These are phyloP conservation scores for Hemerocallis citrina DNA, from an alignment of 106 monocot species.

Conservation along the genomic window DNA sequence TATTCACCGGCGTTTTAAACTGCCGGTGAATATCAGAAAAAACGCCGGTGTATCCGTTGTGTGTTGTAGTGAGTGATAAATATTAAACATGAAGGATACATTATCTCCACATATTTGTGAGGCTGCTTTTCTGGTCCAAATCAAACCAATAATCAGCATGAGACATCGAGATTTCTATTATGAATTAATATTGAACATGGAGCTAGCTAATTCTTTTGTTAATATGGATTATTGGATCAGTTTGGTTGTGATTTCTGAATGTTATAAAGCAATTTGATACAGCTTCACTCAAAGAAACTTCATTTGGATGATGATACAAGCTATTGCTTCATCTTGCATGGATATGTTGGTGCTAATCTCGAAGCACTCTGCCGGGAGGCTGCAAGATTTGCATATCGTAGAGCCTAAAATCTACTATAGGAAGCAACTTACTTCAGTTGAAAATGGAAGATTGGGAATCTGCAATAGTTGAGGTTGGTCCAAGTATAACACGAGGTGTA, in stretches of 20 bases:
- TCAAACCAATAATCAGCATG: too few relatives aligned
- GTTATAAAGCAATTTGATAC: slow-evolving; percentile 13
- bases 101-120: too few relatives aligned
- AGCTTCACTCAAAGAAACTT: slow-evolving; percentile 60
- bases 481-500: slow-evolving; percentile 75
- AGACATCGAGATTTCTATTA: too few relatives aligned
- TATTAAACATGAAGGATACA: too few relatives aligned
- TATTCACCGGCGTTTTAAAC: too few relatives aligned
- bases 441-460: slow-evolving; percentile 66
- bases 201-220: too few relatives aligned
- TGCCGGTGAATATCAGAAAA: too few relatives aligned
- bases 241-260: neutral
- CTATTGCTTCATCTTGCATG: slow-evolving; percentile 68
- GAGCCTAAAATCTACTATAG: slow-evolving; percentile 15
- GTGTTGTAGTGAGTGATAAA: too few relatives aligned
- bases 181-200: too few relatives aligned
- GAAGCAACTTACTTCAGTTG: slow-evolving; percentile 11
- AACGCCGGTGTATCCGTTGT: too few relatives aligned
- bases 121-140: too few relatives aligned
- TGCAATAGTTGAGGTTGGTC: slow-evolving; percentile 58
- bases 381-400: slow-evolving; percentile 45
- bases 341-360: slow-evolving; percentile 87
- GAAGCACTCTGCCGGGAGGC: slow-evolving; percentile 71
- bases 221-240: too few relatives aligned
- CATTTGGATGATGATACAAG: slow-evolving; percentile 42